Base-by-base conservation (phyloP, 441 rosid species). In the Lepidium campestre region DNA sequence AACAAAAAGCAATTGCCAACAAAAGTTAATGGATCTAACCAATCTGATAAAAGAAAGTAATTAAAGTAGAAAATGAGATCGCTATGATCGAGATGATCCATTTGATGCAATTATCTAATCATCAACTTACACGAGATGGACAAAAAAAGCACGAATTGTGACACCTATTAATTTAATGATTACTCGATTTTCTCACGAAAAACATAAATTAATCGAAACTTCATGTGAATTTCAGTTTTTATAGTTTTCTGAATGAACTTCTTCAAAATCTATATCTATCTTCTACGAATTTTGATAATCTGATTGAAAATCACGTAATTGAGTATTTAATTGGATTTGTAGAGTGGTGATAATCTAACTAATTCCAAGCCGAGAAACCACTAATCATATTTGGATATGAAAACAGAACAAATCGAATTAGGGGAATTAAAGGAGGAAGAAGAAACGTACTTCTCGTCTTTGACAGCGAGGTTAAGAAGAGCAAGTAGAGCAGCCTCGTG, bases 401-500 rank as follows among this genome's bases (percentile, higher is more conserved):
- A 50, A 73, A 41, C 69, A 71, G 63, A 62, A 71, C 53, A 31
- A 57, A 7, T 13, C 54, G 17, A 50, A 39, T 53, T 44, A 3
- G 60, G 49, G n/a, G 8, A 12, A 36, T 29, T 29, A 36, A 10
- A 46, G 10, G 32, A 12, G 13, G 52, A n/a, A 20, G 46, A 62
- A 17, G 19, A 39, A 6, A 65, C 80, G 15, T 86, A 94, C 99
- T 71, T 85, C 71, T 91, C 97, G 59, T 94, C 96, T 77, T 91
- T 86, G 57, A 91, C 97, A 72, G 97, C 97, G 23, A 94, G 97
- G 70, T 94, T 94, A 62, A 91, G 92, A 23, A 94, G 96, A 23
- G 99, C 97, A 37, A 89, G 89, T 10, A 91, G 79, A 31, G 97
- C 97, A 6, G 96, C 81, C 68, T 86, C 89, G 49, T 75, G 81